A percentile compares a stretch with the other conserved stretches of the same genome.
These are phyloP conservation scores for Collybia sordida DNA, from an alignment of 768 basidiomycete genomes.

Conservation along the genomic window DNA sequence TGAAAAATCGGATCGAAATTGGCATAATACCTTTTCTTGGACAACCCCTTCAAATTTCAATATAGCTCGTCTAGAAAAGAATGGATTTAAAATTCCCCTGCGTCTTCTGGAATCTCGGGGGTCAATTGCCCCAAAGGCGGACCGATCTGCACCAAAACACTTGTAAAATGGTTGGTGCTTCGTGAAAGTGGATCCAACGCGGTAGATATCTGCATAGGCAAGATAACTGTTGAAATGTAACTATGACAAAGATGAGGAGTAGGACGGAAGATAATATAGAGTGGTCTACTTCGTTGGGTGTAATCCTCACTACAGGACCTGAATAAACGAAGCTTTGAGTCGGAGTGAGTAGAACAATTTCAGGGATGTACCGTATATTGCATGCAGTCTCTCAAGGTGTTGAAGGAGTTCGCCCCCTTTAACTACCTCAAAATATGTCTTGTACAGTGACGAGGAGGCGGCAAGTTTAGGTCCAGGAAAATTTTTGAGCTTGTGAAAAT, in stretches of 20 bases:
- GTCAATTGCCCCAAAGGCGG: constrained; percentile 35
- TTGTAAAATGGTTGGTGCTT: constrained; percentile 38
- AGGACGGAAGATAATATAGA: neutral
- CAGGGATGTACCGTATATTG: constrained; percentile 25
- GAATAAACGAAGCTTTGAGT: neutral
- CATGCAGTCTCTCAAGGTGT: constrained; percentile 29
- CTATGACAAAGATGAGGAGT: constrained; percentile 15
- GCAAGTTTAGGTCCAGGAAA: constrained; percentile 37
- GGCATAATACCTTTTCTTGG: constrained; percentile 24
- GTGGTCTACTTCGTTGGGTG: constrained; percentile 33
- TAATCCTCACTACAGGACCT: constrained; percentile 40
- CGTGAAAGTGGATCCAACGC: constrained; percentile 30
- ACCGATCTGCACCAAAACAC: constrained; percentile 33
- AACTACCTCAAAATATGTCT: constrained; percentile 32
- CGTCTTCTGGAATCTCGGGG: constrained; percentile 29
- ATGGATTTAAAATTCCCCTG: constrained; percentile 28
- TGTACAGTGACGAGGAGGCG: constrained; percentile 29
- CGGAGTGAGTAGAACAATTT: neutral
- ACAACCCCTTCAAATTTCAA: constrained; percentile 34
- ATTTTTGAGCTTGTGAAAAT: constrained; percentile 30
- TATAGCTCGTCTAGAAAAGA: constrained; percentile 38
- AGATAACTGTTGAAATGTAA: constrained; percentile 35
- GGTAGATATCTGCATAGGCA: constrained; percentile 35
- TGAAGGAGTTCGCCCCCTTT: constrained; percentile 30
- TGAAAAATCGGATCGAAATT: neutral